A percentile compares a stretch with the other conserved stretches of the same genome.
These are phyloP conservation scores for Cylindricascospora bacillispora DNA, from an alignment of 1,139 yeast genomes.

Conservation along the genomic window DNA sequence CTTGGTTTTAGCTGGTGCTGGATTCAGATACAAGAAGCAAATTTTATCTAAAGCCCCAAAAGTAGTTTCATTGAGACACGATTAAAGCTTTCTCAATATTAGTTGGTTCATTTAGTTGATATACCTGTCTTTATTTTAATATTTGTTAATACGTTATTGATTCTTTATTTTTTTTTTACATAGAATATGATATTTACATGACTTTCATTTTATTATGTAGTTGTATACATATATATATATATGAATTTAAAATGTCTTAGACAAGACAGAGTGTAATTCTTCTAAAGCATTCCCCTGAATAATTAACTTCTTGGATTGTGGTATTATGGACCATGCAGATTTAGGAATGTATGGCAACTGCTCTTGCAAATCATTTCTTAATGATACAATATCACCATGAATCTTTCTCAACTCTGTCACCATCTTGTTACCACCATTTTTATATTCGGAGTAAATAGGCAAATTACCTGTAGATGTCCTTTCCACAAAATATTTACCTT, in stretches of 20 bases:
- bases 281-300: slow-evolving; percentile 49
- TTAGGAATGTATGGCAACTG: slow-evolving; percentile 35
- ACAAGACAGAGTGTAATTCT: slow-evolving; percentile 28
- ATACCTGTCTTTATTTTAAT: too few relatives aligned
- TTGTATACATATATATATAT: too few relatives aligned
- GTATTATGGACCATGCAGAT: slow-evolving; percentile 31
- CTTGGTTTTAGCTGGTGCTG: too few relatives aligned
- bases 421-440: slow-evolving; percentile 30
- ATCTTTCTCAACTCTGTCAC: slow-evolving; percentile 56
- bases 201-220: too few relatives aligned
- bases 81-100: too few relatives aligned
- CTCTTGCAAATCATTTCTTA: slow-evolving; percentile 46
- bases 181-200: too few relatives aligned
- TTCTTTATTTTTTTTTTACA: too few relatives aligned
- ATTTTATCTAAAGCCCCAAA: too few relatives aligned
- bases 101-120: too few relatives aligned
- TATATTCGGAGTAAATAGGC: slow-evolving; percentile 53
- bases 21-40: too few relatives aligned
- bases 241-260: slow-evolving; percentile 14
- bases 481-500: slow-evolving; percentile 33
- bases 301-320: slow-evolving; percentile 31
- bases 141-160: too few relatives aligned
- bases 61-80: too few relatives aligned
- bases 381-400: slow-evolving; percentile 44
- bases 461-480: slow-evolving; percentile 50